phyloP scores from a whole-genome alignment of 352 stramenopile genomes.

The Phytopythium montanum region DNA sequence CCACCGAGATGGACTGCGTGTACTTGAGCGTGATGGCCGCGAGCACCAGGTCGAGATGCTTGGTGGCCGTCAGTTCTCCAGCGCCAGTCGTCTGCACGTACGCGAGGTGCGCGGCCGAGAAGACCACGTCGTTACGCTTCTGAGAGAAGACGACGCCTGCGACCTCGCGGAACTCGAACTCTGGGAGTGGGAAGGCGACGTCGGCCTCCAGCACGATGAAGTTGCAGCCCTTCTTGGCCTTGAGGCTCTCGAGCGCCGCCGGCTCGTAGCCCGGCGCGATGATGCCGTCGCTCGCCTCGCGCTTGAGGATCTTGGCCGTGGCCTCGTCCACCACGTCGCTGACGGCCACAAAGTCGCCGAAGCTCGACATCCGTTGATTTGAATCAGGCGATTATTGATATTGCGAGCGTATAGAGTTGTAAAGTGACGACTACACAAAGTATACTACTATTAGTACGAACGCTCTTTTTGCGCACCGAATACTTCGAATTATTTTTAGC shows the following conservation, averaged over 20 bases:
- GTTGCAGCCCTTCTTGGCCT: slow-evolving; percentile 98
- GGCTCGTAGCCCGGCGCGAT: slow-evolving; percentile 98
- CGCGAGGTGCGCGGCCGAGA: slow-evolving; percentile 92
- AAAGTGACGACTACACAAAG: too few species aligned
- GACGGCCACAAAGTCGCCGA: slow-evolving; percentile 99
- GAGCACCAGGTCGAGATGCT: slow-evolving; percentile 97
- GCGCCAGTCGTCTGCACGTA: slow-evolving; percentile 90
- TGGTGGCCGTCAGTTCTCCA: slow-evolving; percentile 84
- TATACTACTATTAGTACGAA: too few species aligned
- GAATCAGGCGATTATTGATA: too few species aligned
- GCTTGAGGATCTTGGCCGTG: slow-evolving; percentile 98
- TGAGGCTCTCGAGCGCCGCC: slow-evolving; percentile 97
- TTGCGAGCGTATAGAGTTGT: too few species aligned
- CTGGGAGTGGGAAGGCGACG: slow-evolving; percentile 88
- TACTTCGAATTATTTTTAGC: too few species aligned
- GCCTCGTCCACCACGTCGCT: slow-evolving; percentile 98
- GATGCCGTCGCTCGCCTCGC: slow-evolving; percentile 98
- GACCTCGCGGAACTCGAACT: slow-evolving; percentile 97
- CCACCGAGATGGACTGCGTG: slow-evolving; percentile 99
- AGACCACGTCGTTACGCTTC: slow-evolving; percentile 97
- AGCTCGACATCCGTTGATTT: too few species aligned
- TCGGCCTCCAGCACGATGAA: slow-evolving; percentile 99
- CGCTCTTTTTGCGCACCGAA: too few species aligned
- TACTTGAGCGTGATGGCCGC: slow-evolving; percentile 99
- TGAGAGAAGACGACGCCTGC: slow-evolving; percentile 98